A percentile compares a stretch with the other conserved stretches of the same genome.
phyloP scores from a whole-genome alignment of 2,329 filamentous ascomycete genomes.

The Cladosporium sp. region DNA sequence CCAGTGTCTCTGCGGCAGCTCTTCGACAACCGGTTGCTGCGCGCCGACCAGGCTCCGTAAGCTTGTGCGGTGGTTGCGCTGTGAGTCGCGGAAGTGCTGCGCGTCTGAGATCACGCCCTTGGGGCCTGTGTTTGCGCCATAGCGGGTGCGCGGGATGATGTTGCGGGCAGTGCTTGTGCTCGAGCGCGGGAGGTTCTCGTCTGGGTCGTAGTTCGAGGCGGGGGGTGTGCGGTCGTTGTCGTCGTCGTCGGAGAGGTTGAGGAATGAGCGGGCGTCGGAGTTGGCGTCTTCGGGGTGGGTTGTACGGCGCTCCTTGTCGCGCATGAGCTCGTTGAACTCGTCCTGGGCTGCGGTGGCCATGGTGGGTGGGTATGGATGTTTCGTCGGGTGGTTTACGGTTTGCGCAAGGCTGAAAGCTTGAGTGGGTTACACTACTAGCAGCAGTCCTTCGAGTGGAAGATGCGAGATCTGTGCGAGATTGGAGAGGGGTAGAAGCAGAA shows the following conservation, averaged over 20 bases:
- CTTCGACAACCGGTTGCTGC: constrained; percentile 1
- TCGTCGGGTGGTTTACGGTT: neutral
- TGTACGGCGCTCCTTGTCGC: constrained; percentile 45
- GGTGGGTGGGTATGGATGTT: neutral
- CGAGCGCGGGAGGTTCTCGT: constrained; percentile 31
- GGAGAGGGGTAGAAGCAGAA: constrained; percentile 1
- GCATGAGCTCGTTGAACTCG: constrained; percentile 54
- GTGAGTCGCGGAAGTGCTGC: constrained; percentile 61
- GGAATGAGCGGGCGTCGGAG: constrained; percentile 40
- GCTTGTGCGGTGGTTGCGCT: constrained; percentile 31
- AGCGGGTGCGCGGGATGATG: constrained; percentile 61
- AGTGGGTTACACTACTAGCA: neutral
- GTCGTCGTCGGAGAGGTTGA: constrained; percentile 51
- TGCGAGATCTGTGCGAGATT: neutral
- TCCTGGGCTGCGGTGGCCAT: constrained; percentile 43
- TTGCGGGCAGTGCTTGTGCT: constrained; percentile 44
- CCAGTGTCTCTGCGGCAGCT: constrained; percentile 6
- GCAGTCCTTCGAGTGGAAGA: neutral
- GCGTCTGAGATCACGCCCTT: constrained; percentile 88
- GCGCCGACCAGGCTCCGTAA: constrained; percentile 23
- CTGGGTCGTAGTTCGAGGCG: constrained; percentile 61
- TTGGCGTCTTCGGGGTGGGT: constrained; percentile 52
- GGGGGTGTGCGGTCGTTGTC: constrained; percentile 26
- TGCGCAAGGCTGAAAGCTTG: neutral
- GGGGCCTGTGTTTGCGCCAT: constrained; percentile 72